These are phyloP conservation scores for Pseudopyricularia javanii DNA, from an alignment of 2,329 filamentous ascomycete genomes.

Conservation along the genomic window DNA sequence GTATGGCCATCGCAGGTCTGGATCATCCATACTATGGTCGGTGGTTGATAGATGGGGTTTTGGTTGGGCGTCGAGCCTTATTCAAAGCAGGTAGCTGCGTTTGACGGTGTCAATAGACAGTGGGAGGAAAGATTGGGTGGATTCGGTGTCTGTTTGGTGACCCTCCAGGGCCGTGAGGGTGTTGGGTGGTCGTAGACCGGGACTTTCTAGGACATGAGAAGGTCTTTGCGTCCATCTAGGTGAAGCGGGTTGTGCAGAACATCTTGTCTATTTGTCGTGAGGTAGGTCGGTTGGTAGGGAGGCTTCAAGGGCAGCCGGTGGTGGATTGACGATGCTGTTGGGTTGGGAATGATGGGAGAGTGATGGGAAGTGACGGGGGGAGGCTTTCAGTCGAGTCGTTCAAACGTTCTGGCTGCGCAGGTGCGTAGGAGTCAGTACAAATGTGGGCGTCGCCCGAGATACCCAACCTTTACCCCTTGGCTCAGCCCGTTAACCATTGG, in stretches of 20 bases:
- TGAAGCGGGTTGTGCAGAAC: background rate
- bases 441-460: slow-evolving; percentile 4
- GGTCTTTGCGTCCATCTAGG: background rate
- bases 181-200: background rate
- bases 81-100: background rate
- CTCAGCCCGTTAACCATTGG: background rate
- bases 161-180: background rate
- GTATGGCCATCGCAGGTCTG: slow-evolving; percentile 39
- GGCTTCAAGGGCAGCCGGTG: background rate
- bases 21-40: slow-evolving; percentile 36
- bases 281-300: background rate
- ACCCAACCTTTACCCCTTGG: background rate
- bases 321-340: background rate
- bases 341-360: background rate
- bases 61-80: background rate
- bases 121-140: background rate
- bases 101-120: background rate
- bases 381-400: too few species aligned
- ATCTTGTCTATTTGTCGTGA: background rate
- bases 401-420: too few species aligned
- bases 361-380: background rate
- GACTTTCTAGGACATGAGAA: background rate
- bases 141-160: background rate
- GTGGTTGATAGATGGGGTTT: background rate
- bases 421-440: too few species aligned